phyloP scores from a whole-genome alignment of 2,329 filamentous ascomycete genomes.

The Ascochyta pisi region DNA sequence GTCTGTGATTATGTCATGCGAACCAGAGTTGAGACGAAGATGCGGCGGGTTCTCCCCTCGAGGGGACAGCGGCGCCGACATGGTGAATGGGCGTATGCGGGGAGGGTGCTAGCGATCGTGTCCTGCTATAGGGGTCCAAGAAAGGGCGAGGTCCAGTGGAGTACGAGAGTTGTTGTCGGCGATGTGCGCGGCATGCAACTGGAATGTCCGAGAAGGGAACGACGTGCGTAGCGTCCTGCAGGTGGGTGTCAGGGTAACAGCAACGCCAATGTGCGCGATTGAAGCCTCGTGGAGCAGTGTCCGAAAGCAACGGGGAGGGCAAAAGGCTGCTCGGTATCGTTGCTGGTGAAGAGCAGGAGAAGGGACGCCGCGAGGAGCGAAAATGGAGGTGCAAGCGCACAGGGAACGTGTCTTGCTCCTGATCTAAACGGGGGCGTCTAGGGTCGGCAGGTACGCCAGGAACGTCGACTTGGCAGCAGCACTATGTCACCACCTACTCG shows the following conservation, averaged over 20 bases:
- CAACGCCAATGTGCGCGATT: constrained; percentile 22
- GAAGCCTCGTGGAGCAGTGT: constrained; percentile 8
- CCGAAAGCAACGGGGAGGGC: constrained; percentile 10
- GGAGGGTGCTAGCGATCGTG: constrained; percentile 10
- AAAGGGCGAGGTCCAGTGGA: constrained; percentile 11
- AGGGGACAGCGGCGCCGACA: constrained; percentile 40
- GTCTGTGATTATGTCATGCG: constrained; percentile 57
- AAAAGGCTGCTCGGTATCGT: constrained; percentile 32
- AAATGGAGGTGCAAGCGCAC: constrained; percentile 16
- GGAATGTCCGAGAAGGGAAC: constrained; percentile 34
- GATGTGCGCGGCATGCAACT: constrained; percentile 37
- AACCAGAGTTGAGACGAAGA: constrained; percentile 69
- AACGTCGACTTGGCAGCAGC: constrained; percentile 14
- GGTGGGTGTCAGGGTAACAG: constrained; percentile 39
- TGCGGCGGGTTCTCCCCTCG: constrained; percentile 58
- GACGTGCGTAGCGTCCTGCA: constrained; percentile 20
- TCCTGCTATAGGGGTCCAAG: constrained; percentile 31
- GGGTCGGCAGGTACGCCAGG: constrained; percentile 17
- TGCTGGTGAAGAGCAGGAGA: constrained; percentile 32
- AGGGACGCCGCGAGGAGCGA: constrained; percentile 16
- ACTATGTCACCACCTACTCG: constrained; percentile 8
- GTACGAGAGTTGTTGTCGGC: constrained; percentile 17
- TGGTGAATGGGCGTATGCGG: constrained; percentile 25
- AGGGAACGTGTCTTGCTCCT: constrained; percentile 14
- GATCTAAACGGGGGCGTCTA: constrained; percentile 10